Evolutionary conservation across 495 filamentous ascomycete genomes (phyloP), one percentile per base, ranked within the genome.

Genomic region (Wilcoxina mikolae): DNA sequence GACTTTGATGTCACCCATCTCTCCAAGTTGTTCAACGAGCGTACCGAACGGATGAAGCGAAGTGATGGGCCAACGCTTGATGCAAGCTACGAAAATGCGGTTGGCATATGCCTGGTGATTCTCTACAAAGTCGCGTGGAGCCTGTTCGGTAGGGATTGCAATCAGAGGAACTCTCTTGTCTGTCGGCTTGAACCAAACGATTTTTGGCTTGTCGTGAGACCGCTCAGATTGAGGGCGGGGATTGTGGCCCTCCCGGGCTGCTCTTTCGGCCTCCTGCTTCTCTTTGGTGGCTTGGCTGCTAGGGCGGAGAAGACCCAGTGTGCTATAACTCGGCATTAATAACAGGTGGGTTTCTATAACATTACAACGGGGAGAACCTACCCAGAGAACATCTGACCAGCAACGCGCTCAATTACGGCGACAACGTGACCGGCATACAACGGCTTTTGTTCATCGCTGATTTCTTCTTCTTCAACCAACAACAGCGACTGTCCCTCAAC

Each of bases 171-270:
- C 91, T 62, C 91, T 85, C 76, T 98, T 98, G 69, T 98, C 91
- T 1, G 91, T 98, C 53, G 91, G 91, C 74, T 98, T 98, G 75
- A 98, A 98, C 91, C 91, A 98, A 28, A 98, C 91, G 71, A 98
- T 98, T 80, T 98, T 98, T 35, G 91, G 91, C 70, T 95, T 96
- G 51, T 98, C 93, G 67, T 87, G 88, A 54, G 87, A 81, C 46
- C 89, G 82, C 35, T 85, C 83, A 27, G 84, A 83, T 51, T 93
- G 82, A 39, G 79, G 78, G 51, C 90, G 87, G 51, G 79, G 77
- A 52, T 73, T 74, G 51, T 73, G 74, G 25, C 91, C 91, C 67
- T 96, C 93, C 60, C 93, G 81, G 60, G 88, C 87, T 49, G 83
- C 81, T 46, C 91, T 81, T 70, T 98, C 91, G 42, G 91, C 91